These are phyloP conservation scores for Mayamaea pseudoterrestris DNA, from an alignment of 108 stramenopile species.

Conservation along the genomic window DNA sequence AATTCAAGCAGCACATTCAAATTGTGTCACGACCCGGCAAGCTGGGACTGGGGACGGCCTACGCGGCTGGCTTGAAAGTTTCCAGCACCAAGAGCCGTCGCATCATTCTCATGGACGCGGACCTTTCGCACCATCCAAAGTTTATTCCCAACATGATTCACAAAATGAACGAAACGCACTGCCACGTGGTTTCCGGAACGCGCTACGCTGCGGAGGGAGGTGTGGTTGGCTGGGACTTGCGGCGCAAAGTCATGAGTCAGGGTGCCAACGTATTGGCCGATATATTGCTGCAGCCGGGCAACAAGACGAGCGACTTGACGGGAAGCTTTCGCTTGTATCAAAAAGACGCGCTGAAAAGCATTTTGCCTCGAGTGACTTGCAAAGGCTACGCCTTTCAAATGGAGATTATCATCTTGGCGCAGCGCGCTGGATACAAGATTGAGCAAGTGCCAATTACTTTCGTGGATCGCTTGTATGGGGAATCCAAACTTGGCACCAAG, in stretches of 20 bases:
- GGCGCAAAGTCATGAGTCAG: conserved; percentile 84
- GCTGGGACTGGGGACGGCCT: conserved; percentile 92
- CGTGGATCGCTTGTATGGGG: conserved; percentile 97
- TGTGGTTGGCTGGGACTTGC: conserved; percentile 89
- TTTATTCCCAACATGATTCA: conserved; percentile 86
- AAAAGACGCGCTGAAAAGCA: conserved; percentile 67
- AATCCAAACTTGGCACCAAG: conserved; percentile 91
- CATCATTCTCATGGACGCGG: conserved; percentile 97
- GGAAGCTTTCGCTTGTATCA: conserved; percentile 94
- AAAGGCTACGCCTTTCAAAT: conserved; percentile 99
- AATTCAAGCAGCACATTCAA: conserved; percentile 51
- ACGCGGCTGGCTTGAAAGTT: conserved; percentile 78
- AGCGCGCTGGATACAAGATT: conserved; percentile 65
- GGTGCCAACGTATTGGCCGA: conserved; percentile 94
- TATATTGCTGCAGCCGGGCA: conserved; percentile 85
- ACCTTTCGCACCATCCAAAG: conserved; percentile 95
- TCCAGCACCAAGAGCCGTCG: conserved; percentile 67
- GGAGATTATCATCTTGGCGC: conserved; percentile 92
- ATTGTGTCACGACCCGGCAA: conserved; percentile 90
- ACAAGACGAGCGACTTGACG: conserved; percentile 82
- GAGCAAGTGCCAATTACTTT: conserved; percentile 94
- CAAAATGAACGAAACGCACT: conserved; percentile 33
- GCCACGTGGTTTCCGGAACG: conserved; percentile 93
- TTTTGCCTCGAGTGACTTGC: conserved; percentile 74
- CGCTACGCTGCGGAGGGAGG: conserved; percentile 87